Evolutionary conservation across 1,139 yeast species (phyloP).

Genomic region (Lodderomyces margitis): DNA sequence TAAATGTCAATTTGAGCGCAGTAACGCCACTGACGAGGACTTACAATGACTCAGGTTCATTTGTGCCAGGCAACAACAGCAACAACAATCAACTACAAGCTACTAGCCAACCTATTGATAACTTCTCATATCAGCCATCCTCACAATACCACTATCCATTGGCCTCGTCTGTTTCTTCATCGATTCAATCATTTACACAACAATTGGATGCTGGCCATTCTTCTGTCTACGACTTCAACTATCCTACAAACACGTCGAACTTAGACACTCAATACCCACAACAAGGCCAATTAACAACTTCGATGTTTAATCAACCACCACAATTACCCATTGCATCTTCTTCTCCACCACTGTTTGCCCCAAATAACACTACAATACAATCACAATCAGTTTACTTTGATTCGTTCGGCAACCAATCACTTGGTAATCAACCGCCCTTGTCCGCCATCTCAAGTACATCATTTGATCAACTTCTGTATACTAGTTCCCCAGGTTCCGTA

Average conservation of each 20-base stretch:
- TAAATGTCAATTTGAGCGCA: conserved; percentile 13
- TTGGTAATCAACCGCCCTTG: conserved; percentile 6
- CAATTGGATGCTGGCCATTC: conserved; percentile 1
- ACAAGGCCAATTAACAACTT: not conserved
- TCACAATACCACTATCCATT: conserved; percentile 2
- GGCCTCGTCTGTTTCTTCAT: conserved; percentile 13
- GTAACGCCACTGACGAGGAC: conserved; percentile 3
- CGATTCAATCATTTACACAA: conserved; percentile 11
- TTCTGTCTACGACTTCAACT: conserved; percentile 5
- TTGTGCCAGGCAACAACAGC: conserved; percentile 3
- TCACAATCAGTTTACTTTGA: not conserved
- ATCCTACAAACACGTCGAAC: conserved; percentile 4
- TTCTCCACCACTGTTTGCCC: not conserved
- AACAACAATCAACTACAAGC: conserved; percentile 1
- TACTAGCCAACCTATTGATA: conserved; percentile 1
- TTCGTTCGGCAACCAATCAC: not conserved
- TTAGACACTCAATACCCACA: conserved; percentile 6
- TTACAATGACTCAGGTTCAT: not conserved
- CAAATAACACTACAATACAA: not conserved
- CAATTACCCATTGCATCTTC: not conserved
- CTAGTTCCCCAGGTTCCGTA: conserved; percentile 5
- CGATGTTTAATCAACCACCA: not conserved
- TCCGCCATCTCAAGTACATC: conserved; percentile 10
- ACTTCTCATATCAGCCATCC: not conserved
- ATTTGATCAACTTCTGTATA: conserved; percentile 10